Evolutionary conservation across 1,139 yeast genomes (phyloP).

Genomic region (Magnusiomyces suaveolens): DNA sequence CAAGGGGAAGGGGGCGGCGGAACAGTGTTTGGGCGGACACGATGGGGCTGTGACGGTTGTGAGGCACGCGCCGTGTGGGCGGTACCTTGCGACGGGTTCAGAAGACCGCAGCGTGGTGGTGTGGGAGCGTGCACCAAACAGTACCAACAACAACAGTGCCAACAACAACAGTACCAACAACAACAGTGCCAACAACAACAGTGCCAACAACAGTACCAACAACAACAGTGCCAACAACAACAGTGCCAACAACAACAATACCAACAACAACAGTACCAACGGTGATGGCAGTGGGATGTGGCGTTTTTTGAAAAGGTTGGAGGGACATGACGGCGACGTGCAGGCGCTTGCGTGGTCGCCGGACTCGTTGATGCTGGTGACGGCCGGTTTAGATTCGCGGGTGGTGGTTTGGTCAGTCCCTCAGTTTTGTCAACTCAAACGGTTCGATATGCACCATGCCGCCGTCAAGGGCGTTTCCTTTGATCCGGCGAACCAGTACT

Average conservation of each 20-base stretch:
- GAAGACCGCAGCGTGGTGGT: conserved; percentile 86
- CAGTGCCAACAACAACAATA: too few relatives aligned
- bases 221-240: too few relatives aligned
- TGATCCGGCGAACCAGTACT: conserved; percentile 95
- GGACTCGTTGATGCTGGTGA: conserved; percentile 76
- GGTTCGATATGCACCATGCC: conserved; percentile 81
- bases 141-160: neutral
- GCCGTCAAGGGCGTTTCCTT: conserved; percentile 94
- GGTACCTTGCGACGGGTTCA: conserved; percentile 86
- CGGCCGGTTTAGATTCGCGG: conserved; percentile 88
- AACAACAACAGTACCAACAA: too few relatives aligned
- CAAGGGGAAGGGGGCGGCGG: too few relatives aligned
- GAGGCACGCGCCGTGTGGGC: conserved; percentile 83
- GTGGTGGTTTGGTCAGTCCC: conserved; percentile 89
- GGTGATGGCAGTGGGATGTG: too few relatives aligned
- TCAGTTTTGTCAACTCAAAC: conserved; percentile 40
- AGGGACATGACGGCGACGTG: conserved; percentile 94
- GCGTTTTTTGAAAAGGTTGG: conserved; percentile 73
- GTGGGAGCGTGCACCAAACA: conserved; percentile 75
- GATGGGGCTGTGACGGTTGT: conserved; percentile 91
- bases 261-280: too few relatives aligned
- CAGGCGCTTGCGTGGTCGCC: conserved; percentile 99
- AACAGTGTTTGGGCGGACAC: too few relatives aligned
- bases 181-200: too few relatives aligned
- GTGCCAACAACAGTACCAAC: neutral